Evolutionary conservation across 2,329 filamentous ascomycete genomes (phyloP).

Genomic region (Scedosporium dehoogii): DNA sequence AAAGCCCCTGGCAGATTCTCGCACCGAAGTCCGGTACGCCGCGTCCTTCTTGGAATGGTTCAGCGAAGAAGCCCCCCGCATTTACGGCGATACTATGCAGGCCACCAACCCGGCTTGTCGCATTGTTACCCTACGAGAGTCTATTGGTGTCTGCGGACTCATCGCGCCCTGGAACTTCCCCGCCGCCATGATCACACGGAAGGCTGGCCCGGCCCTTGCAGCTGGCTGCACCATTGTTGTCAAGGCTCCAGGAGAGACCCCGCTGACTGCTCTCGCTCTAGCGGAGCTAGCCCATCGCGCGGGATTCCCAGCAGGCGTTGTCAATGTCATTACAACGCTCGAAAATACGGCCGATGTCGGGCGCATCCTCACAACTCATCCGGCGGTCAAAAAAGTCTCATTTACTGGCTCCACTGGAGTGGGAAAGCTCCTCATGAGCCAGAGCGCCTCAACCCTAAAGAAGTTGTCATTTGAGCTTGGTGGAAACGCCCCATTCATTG

Average conservation of each 20-base stretch:
- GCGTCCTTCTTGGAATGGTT: conserved; percentile 76
- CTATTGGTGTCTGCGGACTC: conserved; percentile 71
- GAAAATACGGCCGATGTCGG: conserved; percentile 76
- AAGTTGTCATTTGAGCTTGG: conserved; percentile 79
- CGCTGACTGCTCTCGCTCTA: conserved; percentile 79
- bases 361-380: conserved; percentile 57
- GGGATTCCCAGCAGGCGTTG: conserved; percentile 79
- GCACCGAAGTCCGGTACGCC: conserved; percentile 62
- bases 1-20: conserved; percentile 67
- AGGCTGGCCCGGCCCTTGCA: conserved; percentile 66
- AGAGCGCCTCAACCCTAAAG: conserved; percentile 77
- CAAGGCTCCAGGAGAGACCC: conserved; percentile 87
- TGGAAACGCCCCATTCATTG: conserved; percentile 91
- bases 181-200: conserved; percentile 64
- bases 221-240: conserved; percentile 92
- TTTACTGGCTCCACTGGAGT: conserved; percentile 76
- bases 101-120: conserved; percentile 61
- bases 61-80: conserved; percentile 63
- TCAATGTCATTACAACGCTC: conserved; percentile 77
- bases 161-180: conserved; percentile 90
- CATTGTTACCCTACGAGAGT: conserved; percentile 71
- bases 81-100: conserved; percentile 67
- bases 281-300: conserved; percentile 80
- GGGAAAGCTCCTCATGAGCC: conserved; percentile 76
- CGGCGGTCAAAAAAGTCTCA: conserved; percentile 76